Base-by-base conservation (phyloP, 2,329 filamentous ascomycete genomes). In the Sporothrix curviconia region DNA sequence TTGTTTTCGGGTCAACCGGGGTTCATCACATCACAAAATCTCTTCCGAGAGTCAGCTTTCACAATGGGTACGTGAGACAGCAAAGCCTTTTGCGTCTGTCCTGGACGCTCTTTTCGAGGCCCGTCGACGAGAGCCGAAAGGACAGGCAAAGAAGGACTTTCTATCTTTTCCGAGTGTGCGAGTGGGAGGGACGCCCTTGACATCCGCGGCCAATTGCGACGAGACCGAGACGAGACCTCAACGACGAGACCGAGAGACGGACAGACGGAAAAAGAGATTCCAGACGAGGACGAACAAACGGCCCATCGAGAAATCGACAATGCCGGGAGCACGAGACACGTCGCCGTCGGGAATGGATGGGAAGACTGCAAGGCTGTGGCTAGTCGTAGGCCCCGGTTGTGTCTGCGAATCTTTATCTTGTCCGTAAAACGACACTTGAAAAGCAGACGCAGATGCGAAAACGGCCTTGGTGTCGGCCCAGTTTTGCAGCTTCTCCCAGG, bases 51-150 rank as follows among this genome's bases (percentile, higher is more conserved):
- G 71, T 70, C 71, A 70, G 68, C 78, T 74, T 77, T 74, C 77
- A 81, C 76, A 75, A 83, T 83, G 80, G 80, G 80, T 83, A 83
- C 76, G 80, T 80, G 78, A 71, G 66, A 68, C 64, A 62, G 56
- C 40, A 55, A 55, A 42, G 44, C 17, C 7, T 51, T 30, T 34
- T 30, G 17, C 28, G 37, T 24, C 12, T 12, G 9, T 39, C 34
- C n/a, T 24, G 19, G 44, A 24, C 24, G 3, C 24, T 25, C 47
- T 55, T 34, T 42, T 47, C 19, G 24, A 36, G 32, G 46, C 17
- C 30, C 34, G 11, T 32, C 17, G 28, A 46, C 22, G 30, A n/a
- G 47, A 22, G 32, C 15, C 19, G 47, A 28, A 24, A 32, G 7
- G 47, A 8, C 8, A 12, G 46, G 37, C 50, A 22, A 42, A 39